Evolutionary conservation across 2,329 filamentous ascomycete species (phyloP), one percentile per base, ranked within the genome.

Genomic region (Ceratocystis alfenasii): DNA sequence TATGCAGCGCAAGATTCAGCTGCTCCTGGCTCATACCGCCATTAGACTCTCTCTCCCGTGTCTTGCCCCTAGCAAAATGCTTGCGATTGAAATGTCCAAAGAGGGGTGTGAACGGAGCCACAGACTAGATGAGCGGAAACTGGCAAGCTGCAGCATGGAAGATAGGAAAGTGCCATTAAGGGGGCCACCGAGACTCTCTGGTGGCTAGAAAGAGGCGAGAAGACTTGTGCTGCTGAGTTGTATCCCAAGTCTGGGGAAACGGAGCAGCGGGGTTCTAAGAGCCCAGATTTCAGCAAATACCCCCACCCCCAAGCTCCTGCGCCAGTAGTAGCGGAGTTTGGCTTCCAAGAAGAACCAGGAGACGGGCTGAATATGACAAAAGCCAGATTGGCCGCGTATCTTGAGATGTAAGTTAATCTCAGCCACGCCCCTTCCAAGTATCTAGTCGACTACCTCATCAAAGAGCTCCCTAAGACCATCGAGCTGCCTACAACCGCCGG

Each of bases 381-480:
- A 2, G 76, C 75, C 48, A 81, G 79, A 62, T 78, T 78, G 30
- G 75, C 78, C 44, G 85, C 80, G 0, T 93, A 91, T 68, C 68
- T 87, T 5, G 76, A 82, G 68, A 74, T 93, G 76, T 57, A 57
- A 57, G 53, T 57, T 4, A 20, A 12, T 57, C 3, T 28, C 30
- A 5, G 30, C 30, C 5, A 33, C 30, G 5, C 30, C 30, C 30
- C 30, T 7, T 33, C 25, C 25, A 28, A 28, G 25, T 28, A 78
- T 41, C 73, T 90, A 3, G 77, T 94, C 45, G 77, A 84, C 66
- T 89, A 89, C 69, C 77, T 95, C 1, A 74, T 89, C 63, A 78
- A 85, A 30, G 78, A 80, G 10, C 79, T 80, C 66, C 88, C 89
- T 0, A 76, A 81, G 1, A 80, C 79, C 0, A 71, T 95, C 0